A percentile compares a stretch with the other conserved stretches of the same genome.
Evolutionary conservation across 208 protist species (phyloP).

Genomic region (Crithidia sp.): DNA sequence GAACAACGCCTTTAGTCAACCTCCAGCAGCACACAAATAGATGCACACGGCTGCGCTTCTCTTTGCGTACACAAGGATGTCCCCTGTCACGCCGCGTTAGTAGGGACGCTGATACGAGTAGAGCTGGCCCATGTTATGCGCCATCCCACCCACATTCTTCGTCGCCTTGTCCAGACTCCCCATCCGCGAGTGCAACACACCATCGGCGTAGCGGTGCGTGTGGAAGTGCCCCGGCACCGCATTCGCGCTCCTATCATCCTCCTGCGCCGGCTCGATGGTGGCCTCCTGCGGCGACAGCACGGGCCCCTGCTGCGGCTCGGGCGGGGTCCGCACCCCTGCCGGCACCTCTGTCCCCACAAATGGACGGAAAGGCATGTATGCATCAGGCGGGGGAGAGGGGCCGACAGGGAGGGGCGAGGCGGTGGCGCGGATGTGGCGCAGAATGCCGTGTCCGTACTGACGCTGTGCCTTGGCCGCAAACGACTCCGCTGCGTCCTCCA

Average conservation of each 20-base stretch:
- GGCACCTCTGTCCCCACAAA: conserved; percentile 63
- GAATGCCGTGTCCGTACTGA: conserved; percentile 66
- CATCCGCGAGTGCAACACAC: conserved; percentile 26
- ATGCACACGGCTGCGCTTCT: too few relatives aligned
- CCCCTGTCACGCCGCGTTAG: conserved; percentile 9
- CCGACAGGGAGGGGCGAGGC: conserved; percentile 12
- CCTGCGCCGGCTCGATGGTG: conserved; percentile 12
- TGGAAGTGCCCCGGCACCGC: conserved; percentile 30
- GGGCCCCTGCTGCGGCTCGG: conserved; percentile 46
- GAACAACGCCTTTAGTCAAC: too few relatives aligned
- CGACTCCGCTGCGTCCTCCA: conserved; percentile 60
- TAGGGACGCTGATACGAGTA: conserved; percentile 91
- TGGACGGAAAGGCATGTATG: conserved; percentile 81
- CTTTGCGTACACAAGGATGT: too few relatives aligned
- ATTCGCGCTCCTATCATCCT: not conserved
- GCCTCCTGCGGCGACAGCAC: conserved; percentile 23
- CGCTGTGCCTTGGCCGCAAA: conserved; percentile 51
- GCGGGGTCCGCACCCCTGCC: conserved; percentile 56
- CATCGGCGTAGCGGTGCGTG: conserved; percentile 35
- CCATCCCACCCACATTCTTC: conserved; percentile 39
- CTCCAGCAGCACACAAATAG: too few relatives aligned
- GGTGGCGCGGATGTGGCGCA: conserved; percentile 42
- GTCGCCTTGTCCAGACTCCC: conserved; percentile 31
- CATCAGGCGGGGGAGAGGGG: conserved; percentile 40
- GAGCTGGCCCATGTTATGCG: conserved; percentile 86